Evolutionary conservation across 108 stramenopile species (phyloP), one percentile per base, ranked within the genome.

Genomic region (Stephanodiscus triporus): DNA sequence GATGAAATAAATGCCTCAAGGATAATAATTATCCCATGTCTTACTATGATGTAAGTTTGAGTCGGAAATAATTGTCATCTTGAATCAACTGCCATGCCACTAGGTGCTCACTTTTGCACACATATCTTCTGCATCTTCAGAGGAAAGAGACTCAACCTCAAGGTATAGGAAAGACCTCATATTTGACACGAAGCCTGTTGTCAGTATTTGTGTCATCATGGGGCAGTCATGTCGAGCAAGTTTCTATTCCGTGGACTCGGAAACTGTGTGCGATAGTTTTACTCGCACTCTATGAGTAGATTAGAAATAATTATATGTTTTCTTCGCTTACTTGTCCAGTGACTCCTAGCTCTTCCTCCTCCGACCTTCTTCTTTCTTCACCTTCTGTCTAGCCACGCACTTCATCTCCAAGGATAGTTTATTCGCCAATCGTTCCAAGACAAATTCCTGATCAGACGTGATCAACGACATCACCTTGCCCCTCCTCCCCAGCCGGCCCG

Each of bases 361-460:
- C 42, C 62, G 54, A 4, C 50, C 42, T 60, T 78, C 70, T 59
- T 78, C 32, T 5, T 34, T 34, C 32, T 8, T 38, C 58, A 8
- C 73, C 17, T 55, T 63, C 49, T 84, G 86, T 45, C 87, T 66
- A 29, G 80, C 84, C 17, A 90, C 84, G 59, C 89, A 90, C 22
- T 64, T 53, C 32, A 86, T 10, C 38, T 84, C 81, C 23, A 90
- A 38, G 20, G 66, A 66, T 27, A 90, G 53, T 51, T 76, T 73
- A 84, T 95, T 95, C 32, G 85, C 77, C 58, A 92, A 40, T 45
- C 94, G 66, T 16, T 88, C 61, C 68, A 95, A 54, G 1, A 92
- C 94, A 85, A 95, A 95, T 76, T 92, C 94, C 71, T 95, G 91
- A 66, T 92, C 89, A 3, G 75, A 49, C 20, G 90, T 86, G 11